Percentiles rank a stretch among this genome's conserved stretches.
Evolutionary conservation across 1,284 basidiomycete species (phyloP).

Genomic region (Grifola frondosa): DNA sequence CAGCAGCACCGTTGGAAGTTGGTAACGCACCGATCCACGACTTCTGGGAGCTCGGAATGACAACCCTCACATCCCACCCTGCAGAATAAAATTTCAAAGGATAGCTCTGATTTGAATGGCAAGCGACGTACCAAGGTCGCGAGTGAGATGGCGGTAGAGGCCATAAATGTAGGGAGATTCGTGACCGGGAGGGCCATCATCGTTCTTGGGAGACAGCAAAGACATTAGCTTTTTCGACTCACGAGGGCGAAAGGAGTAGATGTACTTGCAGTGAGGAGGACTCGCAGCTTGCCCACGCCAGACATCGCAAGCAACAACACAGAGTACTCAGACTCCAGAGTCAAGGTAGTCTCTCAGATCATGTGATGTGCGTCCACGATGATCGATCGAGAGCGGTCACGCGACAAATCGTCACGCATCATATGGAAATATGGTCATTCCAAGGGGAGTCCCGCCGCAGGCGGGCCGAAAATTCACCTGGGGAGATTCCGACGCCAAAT

Average conservation of each 20-base stretch:
- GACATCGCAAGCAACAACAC: conserved; percentile 13
- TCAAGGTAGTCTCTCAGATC: not conserved
- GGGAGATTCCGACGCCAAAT: too few species aligned
- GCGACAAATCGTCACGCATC: too few species aligned
- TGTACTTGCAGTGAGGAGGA: conserved; percentile 58
- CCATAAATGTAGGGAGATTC: conserved; percentile 86
- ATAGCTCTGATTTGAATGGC: not conserved
- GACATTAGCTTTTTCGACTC: conserved; percentile 1
- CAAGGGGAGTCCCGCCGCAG: too few species aligned
- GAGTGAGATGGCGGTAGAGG: conserved; percentile 68
- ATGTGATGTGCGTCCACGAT: not conserved
- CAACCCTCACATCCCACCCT: conserved; percentile 89
- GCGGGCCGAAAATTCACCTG: too few species aligned
- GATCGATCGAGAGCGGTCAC: too few species aligned
- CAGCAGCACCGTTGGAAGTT: not conserved
- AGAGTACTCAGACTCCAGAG: conserved; percentile 1
- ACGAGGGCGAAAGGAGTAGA: conserved; percentile 3
- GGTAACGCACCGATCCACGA: conserved; percentile 76
- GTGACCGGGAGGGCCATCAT: conserved; percentile 81
- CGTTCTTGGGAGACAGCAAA: conserved; percentile 52
- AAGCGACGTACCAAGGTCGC: conserved; percentile 53
- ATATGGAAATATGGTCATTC: too few species aligned
- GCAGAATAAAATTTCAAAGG: conserved; percentile 3
- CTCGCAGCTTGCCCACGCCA: conserved; percentile 36
- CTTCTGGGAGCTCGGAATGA: conserved; percentile 85